Evolutionary conservation across 2,329 filamentous ascomycete species (phyloP).

Genomic region (Ceratocystis smalleyi): DNA sequence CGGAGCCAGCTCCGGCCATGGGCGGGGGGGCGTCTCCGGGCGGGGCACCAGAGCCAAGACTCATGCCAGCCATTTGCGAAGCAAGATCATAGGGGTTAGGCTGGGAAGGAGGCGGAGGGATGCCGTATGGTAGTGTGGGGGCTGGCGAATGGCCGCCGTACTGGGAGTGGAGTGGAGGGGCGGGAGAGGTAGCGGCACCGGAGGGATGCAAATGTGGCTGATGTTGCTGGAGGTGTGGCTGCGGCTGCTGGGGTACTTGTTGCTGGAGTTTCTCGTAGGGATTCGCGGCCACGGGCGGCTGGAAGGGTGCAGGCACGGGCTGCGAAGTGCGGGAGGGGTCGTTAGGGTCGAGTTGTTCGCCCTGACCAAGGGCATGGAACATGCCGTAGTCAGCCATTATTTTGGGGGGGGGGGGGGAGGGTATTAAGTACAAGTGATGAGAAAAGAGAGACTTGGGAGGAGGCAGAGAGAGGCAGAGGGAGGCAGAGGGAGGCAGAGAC

Average conservation of each 20-base stretch:
- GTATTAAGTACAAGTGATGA: not conserved
- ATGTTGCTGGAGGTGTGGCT: not conserved
- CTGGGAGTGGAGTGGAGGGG: slow-evolving; percentile 1
- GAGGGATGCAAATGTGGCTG: slow-evolving; percentile 1
- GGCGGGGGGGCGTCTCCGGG: slow-evolving; percentile 15
- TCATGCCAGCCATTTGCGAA: slow-evolving; percentile 66
- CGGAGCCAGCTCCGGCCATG: slow-evolving; percentile 13
- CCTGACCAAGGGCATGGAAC: slow-evolving; percentile 42
- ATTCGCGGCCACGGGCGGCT: slow-evolving; percentile 37
- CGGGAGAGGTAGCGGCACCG: no score
- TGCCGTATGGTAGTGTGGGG: slow-evolving; percentile 10
- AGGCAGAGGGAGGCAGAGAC: not conserved
- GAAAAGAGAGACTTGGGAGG: not conserved
- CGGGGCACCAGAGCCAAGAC: slow-evolving; percentile 32
- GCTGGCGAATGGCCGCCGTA: slow-evolving; percentile 14
- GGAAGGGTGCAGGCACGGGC: slow-evolving; percentile 39
- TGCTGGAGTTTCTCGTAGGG: slow-evolving; percentile 34
- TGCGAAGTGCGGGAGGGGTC: slow-evolving; percentile 36
- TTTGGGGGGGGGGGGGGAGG: not conserved
- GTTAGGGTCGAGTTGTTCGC: slow-evolving; percentile 39
- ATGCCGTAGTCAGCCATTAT: slow-evolving; percentile 41
- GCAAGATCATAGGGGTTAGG: slow-evolving; percentile 35
- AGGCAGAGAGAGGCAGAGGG: not conserved
- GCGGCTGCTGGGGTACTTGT: slow-evolving; percentile 12
- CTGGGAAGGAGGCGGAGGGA: not conserved